Percentiles rank a stretch among this genome's conserved stretches.
These are phyloP conservation scores for Auricularia sp. DNA, from an alignment of 768 basidiomycete genomes.

Conservation along the genomic window DNA sequence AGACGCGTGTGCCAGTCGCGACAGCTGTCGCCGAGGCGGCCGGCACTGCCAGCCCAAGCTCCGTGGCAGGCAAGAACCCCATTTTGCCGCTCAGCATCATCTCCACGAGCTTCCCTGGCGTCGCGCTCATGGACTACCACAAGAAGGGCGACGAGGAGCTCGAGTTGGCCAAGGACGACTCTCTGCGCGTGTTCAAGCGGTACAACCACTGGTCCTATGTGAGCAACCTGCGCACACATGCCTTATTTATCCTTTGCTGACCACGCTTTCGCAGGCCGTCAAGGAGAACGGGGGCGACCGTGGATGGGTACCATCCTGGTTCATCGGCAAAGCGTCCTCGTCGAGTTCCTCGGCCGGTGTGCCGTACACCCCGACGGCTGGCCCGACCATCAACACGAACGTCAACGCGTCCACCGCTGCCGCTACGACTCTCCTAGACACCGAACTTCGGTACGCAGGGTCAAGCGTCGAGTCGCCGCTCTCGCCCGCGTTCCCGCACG, in stretches of 20 bases:
- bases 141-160: constrained; percentile 91
- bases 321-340: constrained; percentile 73
- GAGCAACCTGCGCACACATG: constrained; percentile 18
- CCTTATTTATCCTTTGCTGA: too few relatives aligned
- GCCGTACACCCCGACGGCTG: constrained; percentile 39
- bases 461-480: constrained; percentile 49
- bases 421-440: constrained; percentile 8
- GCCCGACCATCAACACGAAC: constrained; percentile 1
- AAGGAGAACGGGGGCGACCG: constrained; percentile 89
- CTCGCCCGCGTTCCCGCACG: constrained; percentile 68
- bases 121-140: constrained; percentile 93
- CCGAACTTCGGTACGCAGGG: constrained; percentile 15
- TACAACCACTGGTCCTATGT: constrained; percentile 98
- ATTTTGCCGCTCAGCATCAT: constrained; percentile 87
- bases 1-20: constrained; percentile 85
- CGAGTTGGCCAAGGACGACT: constrained; percentile 79
- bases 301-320: constrained; percentile 99
- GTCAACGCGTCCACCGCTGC: background rate
- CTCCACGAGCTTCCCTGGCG: constrained; percentile 93
- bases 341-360: constrained; percentile 21
- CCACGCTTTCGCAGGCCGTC: constrained; percentile 52
- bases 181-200: constrained; percentile 87
- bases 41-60: constrained; percentile 27
- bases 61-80: constrained; percentile 45
- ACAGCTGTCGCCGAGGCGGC: constrained; percentile 77